Evolutionary conservation across 2,329 filamentous ascomycete species (phyloP).

Genomic region (Pyrenophora teres): DNA sequence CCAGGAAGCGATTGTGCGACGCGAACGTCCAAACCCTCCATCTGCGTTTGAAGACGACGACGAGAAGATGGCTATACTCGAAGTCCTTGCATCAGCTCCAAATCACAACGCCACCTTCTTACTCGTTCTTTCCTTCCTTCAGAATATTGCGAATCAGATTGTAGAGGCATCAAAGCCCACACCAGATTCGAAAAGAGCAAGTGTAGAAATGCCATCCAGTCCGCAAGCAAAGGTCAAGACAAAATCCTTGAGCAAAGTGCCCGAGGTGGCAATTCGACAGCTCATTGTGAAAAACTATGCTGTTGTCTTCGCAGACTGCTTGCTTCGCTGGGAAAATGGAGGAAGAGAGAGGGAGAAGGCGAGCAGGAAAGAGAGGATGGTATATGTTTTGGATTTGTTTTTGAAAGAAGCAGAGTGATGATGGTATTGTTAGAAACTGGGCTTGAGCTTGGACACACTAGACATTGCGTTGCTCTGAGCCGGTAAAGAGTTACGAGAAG

Average conservation of each 20-base stretch:
- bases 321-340: constrained; percentile 60
- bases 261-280: constrained; percentile 60
- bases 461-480: no score
- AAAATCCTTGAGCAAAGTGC: constrained; percentile 50
- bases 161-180: constrained; percentile 35
- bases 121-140: constrained; percentile 79
- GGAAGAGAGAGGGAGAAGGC: constrained; percentile 64
- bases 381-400: constrained; percentile 72
- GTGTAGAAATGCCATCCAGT: constrained; percentile 34
- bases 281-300: constrained; percentile 66
- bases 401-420: constrained; percentile 40
- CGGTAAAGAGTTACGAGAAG: no score
- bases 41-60: constrained; percentile 60
- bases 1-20: constrained; percentile 30
- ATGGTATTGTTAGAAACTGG: not conserved
- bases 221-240: constrained; percentile 47
- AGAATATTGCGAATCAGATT: constrained; percentile 62
- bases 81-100: constrained; percentile 69
- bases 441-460: no score
- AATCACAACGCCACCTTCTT: constrained; percentile 89
- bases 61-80: constrained; percentile 67
- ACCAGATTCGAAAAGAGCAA: constrained; percentile 31
- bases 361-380: constrained; percentile 66
- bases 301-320: constrained; percentile 65
- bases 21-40: constrained; percentile 52